Evolutionary conservation across 2,329 filamentous ascomycete genomes (phyloP), one percentile per base, ranked within the genome.

Genomic region (Bipolaris gigantea): DNA sequence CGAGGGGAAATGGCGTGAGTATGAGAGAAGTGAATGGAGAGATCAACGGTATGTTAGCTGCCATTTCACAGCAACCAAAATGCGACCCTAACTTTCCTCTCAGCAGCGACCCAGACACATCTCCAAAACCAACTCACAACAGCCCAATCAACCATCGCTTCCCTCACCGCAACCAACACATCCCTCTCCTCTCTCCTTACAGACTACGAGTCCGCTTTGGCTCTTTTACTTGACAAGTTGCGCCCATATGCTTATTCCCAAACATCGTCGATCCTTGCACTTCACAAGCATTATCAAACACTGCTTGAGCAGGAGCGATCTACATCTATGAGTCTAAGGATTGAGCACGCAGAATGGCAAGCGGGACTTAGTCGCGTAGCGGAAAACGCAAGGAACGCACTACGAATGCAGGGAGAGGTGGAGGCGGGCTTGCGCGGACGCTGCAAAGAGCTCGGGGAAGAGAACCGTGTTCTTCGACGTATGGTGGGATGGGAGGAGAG

Each of bases 341-440:
- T 80, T 18, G 77, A 77, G 52, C 78, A 81, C 53, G 75, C 78
- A 44, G 75, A 76, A 41, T 81, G 79, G 79, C 79, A 81, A 61
- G 76, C 76, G 3, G 73, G 76, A 1, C 53, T 81, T 51, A 68
- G 73, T 7, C 62, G 77, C 4, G 70, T 80, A 21, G 76, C 76
- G 4, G 76, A 77, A 41, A 73, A 72, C 27, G 73, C 79, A 11
- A 64, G 77, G 21, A 55, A 60, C 11, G 77, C 79, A 41, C 53
- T 78, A 34, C 71, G 70, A 58, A 65, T 64, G 27, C 68, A 76
- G 55, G 72, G 69, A 2, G 75, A 79, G 30, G 65, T 56, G 1
- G 71, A 73, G 41, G 56, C 72, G 56, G 72, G 70, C 5, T 72
- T 74, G 49, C 66, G 71, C 55, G 67, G 70, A 32, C 73, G 73